Evolutionary conservation across 2,329 filamentous ascomycete species (phyloP).

Genomic region (Lecanoromycetidae sp.): DNA sequence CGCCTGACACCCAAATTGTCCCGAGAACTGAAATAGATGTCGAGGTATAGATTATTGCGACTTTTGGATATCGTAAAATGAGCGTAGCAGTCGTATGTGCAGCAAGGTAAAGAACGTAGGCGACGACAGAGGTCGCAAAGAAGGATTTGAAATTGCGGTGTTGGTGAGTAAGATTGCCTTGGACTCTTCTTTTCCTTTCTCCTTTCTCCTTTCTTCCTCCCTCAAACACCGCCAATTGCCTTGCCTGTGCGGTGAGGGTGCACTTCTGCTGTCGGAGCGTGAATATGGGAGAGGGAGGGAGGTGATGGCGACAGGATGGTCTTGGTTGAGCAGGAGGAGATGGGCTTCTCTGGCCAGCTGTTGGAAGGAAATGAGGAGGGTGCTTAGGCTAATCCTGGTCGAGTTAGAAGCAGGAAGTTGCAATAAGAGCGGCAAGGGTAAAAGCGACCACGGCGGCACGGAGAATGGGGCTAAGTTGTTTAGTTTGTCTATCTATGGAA

Average conservation of each 20-base stretch:
- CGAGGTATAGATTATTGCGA: constrained; percentile 1
- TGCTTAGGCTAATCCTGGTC: not conserved
- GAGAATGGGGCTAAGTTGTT: no score
- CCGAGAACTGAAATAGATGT: not conserved
- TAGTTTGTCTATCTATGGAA: no score
- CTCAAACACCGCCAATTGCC: not conserved
- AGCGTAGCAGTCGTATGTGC: constrained; percentile 10
- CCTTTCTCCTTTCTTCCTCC: not conserved
- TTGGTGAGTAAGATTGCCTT: not conserved
- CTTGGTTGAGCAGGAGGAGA: not conserved
- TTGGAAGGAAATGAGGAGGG: constrained; percentile 7
- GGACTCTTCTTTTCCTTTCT: no score
- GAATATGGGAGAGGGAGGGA: not conserved
- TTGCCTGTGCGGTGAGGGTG: constrained; percentile 10
- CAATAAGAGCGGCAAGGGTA: no score
- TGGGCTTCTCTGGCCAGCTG: not conserved
- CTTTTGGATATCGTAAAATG: constrained; percentile 5
- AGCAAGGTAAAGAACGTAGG: constrained; percentile 15
- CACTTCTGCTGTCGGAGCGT: constrained; percentile 11
- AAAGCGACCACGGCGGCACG: no score
- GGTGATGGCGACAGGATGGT: constrained; percentile 4
- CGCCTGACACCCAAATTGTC: constrained; percentile 2
- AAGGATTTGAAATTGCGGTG: not conserved
- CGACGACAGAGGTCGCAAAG: constrained; percentile 11
- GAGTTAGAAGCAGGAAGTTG: not conserved